A percentile compares a stretch with the other conserved stretches of the same genome.
phyloP scores from a whole-genome alignment of 2,329 filamentous ascomycete species.

The Phialophora macrospora region DNA sequence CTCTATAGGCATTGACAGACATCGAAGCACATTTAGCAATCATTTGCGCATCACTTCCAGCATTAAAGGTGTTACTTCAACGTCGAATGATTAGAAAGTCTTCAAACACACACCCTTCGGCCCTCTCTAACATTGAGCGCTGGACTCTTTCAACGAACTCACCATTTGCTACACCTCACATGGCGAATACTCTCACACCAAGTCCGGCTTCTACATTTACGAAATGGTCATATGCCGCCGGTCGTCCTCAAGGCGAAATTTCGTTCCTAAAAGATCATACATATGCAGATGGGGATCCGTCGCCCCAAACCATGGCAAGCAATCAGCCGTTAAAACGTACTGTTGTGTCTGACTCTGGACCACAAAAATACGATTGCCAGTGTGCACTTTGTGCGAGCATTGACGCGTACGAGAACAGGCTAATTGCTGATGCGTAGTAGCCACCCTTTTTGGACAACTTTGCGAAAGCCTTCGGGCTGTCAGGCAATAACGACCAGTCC shows the following conservation, averaged over 20 bases:
- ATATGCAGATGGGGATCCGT: neutral
- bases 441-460: neutral
- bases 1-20: conserved; percentile 26
- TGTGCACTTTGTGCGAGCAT: conserved; percentile 3
- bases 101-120: neutral
- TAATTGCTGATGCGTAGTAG: neutral
- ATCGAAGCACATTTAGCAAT: conserved; percentile 34
- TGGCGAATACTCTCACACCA: neutral
- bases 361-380: neutral
- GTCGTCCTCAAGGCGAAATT: neutral
- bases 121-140: neutral
- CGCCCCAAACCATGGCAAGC: neutral
- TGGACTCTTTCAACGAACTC: neutral
- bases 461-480: neutral
- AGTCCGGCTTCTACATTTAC: neutral
- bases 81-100: neutral
- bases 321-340: neutral
- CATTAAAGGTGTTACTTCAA: conserved; percentile 27
- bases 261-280: neutral
- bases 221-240: neutral
- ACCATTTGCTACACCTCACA: neutral
- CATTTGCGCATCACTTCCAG: conserved; percentile 31
- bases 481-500: neutral
- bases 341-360: neutral
- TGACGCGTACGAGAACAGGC: neutral